Evolutionary conservation across 2,329 filamentous ascomycete species (phyloP).

Genomic region (Dothiorella sarmentorum): DNA sequence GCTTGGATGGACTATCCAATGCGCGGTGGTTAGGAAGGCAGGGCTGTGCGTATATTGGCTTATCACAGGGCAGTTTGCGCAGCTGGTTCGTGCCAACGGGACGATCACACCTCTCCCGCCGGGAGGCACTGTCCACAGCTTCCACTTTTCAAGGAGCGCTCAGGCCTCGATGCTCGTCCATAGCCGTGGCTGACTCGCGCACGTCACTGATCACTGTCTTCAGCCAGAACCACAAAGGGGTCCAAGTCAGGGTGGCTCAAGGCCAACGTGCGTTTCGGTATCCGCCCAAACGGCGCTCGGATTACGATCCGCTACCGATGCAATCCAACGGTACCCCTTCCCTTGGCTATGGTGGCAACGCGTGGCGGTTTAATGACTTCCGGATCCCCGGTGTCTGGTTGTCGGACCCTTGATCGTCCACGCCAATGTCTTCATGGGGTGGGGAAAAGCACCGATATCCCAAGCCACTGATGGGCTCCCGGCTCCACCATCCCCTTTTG

Average conservation of each 20-base stretch:
- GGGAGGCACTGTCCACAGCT: not conserved
- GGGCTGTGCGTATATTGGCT: not conserved
- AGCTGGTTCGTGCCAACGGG: not conserved
- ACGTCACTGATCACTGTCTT: not conserved
- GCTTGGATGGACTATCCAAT: not conserved
- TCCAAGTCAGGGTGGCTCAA: not conserved
- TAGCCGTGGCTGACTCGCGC: not conserved
- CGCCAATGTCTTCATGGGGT: not conserved
- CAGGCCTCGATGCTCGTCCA: not conserved
- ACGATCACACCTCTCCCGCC: not conserved
- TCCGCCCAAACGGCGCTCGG: slow-evolving; percentile 3
- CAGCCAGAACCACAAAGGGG: not conserved
- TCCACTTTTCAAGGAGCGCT: not conserved
- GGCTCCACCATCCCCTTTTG: too few species aligned
- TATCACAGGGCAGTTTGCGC: not conserved
- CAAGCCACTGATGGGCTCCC: too few species aligned
- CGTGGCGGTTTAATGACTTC: not conserved
- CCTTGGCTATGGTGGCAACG: not conserved
- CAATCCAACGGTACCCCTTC: slow-evolving; percentile 8
- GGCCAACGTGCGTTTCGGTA: not conserved
- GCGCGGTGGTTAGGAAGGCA: not conserved
- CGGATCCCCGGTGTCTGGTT: slow-evolving; percentile 7
- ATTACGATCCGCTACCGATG: slow-evolving; percentile 12
- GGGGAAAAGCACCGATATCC: not conserved
- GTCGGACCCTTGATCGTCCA: slow-evolving; percentile 1